Evolutionary conservation across 169 alveolate species (phyloP).

Genomic region (Cryptosporidium canis): DNA sequence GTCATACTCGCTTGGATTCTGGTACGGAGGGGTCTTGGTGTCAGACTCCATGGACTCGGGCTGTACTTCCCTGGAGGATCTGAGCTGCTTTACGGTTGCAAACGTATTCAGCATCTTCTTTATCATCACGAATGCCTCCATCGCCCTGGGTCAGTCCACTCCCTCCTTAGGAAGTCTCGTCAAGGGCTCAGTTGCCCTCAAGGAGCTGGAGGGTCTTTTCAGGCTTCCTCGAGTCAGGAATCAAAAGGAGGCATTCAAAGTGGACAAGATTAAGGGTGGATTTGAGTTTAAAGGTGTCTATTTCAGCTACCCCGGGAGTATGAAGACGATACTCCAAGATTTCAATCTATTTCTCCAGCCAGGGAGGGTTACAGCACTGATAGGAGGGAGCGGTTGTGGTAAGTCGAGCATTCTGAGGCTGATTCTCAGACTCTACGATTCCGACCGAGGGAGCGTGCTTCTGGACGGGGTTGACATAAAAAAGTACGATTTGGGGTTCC

Average conservation of each 20-base stretch:
- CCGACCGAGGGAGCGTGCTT: constrained; percentile 44
- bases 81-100: constrained; percentile 62
- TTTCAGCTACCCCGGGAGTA: constrained; percentile 7
- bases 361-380: constrained; percentile 22
- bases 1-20: constrained; percentile 75
- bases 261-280: not conserved
- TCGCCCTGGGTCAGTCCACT: constrained; percentile 70
- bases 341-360: constrained; percentile 10
- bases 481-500: constrained; percentile 78
- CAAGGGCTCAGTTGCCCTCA: constrained; percentile 34
- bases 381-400: constrained; percentile 79
- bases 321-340: constrained; percentile 1
- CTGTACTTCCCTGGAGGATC: constrained; percentile 12
- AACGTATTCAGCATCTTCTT: constrained; percentile 61
- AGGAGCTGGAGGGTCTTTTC: constrained; percentile 11
- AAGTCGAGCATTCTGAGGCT: constrained; percentile 77
- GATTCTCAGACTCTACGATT: constrained; percentile 73
- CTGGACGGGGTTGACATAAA: constrained; percentile 74
- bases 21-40: constrained; percentile 77
- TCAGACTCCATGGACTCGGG: constrained; percentile 72
- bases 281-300: constrained; percentile 28
- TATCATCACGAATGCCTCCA: constrained; percentile 62
- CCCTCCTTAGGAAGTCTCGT: constrained; percentile 70
- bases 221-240: not conserved
- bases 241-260: constrained; percentile 2